phyloP scores from a whole-genome alignment of 805 yeast species.

The Zygotorulaspora florentina region DNA sequence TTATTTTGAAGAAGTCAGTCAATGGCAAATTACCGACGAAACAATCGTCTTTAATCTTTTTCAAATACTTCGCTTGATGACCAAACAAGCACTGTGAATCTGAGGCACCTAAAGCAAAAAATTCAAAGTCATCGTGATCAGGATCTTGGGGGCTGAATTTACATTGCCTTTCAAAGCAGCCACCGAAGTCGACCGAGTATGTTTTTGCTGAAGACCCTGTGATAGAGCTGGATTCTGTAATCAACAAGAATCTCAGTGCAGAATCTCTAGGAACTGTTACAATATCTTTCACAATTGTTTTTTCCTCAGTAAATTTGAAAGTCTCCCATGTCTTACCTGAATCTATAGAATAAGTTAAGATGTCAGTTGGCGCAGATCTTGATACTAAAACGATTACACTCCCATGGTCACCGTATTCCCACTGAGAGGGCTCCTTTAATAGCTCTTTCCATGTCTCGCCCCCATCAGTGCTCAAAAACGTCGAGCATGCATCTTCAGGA shows the following conservation, averaged over 20 bases:
- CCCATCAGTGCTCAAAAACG: constrained; percentile 84
- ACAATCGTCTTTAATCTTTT: constrained; percentile 51
- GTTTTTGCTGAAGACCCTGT: constrained; percentile 46
- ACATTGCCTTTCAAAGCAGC: constrained; percentile 53
- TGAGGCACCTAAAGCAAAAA: constrained; percentile 57
- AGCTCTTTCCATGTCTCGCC: constrained; percentile 86
- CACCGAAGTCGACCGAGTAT: constrained; percentile 55
- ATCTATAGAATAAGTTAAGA: constrained; percentile 63
- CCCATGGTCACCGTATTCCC: constrained; percentile 98
- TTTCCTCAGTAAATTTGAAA: constrained; percentile 54
- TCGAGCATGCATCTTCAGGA: constrained; percentile 50
- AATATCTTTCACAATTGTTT: constrained; percentile 60
- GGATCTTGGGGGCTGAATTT: constrained; percentile 42
- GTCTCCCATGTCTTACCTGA: constrained; percentile 76
- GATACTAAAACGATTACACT: constrained; percentile 73
- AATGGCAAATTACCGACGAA: constrained; percentile 69
- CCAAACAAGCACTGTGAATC: constrained; percentile 63
- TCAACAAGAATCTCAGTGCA: constrained; percentile 69
- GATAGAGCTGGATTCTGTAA: constrained; percentile 46
- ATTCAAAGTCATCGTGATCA: constrained; percentile 54
- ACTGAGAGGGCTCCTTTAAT: constrained; percentile 67
- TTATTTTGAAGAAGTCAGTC: constrained; percentile 49
- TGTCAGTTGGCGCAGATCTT: constrained; percentile 53
- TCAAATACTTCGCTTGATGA: constrained; percentile 56
- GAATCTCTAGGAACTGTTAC: constrained; percentile 91